Base-by-base conservation (phyloP, 257 asterid genomes). In the Eustoma russellianum region DNA sequence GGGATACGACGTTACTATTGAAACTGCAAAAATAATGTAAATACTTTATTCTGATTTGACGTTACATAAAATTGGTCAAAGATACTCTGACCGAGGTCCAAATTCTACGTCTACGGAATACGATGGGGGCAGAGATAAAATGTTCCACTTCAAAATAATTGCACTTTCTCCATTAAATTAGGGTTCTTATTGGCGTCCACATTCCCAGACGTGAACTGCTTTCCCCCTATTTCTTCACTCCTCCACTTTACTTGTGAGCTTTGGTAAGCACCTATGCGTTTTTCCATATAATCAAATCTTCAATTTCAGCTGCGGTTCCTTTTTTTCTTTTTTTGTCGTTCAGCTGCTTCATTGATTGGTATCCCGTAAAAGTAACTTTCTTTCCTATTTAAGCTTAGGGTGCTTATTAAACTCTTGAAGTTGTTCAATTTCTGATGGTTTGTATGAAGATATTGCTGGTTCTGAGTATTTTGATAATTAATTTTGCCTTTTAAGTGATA, bases 141-240 rank as follows among this genome's bases (percentile, higher is more conserved):
- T n/a, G n/a, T n/a, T n/a, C n/a, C n/a, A n/a, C n/a, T n/a, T n/a
- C n/a, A n/a, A n/a, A n/a, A n/a, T n/a, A n/a, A n/a, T n/a, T n/a
- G n/a, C n/a, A n/a, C 3, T 55, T 55, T 55, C 59, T 41, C 49
- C 59, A 33, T 40, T 38, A 40, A 55, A 17, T 55, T 55, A 55
- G 59, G 59, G 59, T 55, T 55, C 59, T 38, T 41, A 55, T 55
- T 41, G 35, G 17, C 59, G 41, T 17, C 8, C 17, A 34, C 46
- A 7, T 47, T 41, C 5, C 18, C 59, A 40, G 15, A 18, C 49
- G 49, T 49, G 6, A 38, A 17, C 59, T 9, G 34, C 59, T 18
- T 11, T 38, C n/a, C 11, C 52, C 16, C 46, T 33, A n/a, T 53
- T 16, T 41, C 38, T 18, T 17, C 15, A 35, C 33, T 53, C 17